Base-by-base conservation (phyloP, 176 grass and related monocot species). In the Phoenix dactylifera region DNA sequence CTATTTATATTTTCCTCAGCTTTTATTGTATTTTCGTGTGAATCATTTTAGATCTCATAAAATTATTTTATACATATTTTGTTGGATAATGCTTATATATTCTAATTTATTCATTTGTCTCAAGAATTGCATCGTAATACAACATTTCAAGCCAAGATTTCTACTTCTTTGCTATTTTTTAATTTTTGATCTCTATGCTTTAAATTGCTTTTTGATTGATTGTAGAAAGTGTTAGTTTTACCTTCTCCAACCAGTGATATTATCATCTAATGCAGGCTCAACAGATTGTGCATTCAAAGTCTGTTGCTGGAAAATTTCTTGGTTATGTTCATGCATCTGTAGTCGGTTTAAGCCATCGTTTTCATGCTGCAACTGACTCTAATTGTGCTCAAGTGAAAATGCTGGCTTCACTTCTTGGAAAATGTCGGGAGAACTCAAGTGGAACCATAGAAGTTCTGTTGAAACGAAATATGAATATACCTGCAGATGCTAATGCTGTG, bases 401-500 rank as follows among this genome's bases (percentile, higher is more conserved):
- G 6, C 62, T 95, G 54, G 77, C 82, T 62, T 49, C 50, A 86
- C 63, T 89, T 75, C 77, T 95, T 69, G 76, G 85, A 78, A 86
- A 65, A 75, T 89, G 85, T 51, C 48, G 1, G 54, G 76, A 62
- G 73, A 89, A 89, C 70, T 67, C 81, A 59, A 66, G 71, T 63
- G 85, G 76, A 73, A 83, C 79, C 52, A 64, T 70, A 39, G 90
- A 95, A 86, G 90, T 89, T 51, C 75, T 95, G 16, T 77, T 95
- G 76, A 86, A 86, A 69, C 79, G 90, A 63, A 89, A 63, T 67
- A 69, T 59, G 51, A 86, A 86, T 73, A 80, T 95, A 89, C 66
- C 73, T 65, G 90, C 82, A 67, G 90, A 95, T 95, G 82, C 82
- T 80, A 95, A 95, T 64, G 82, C 82, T 67, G 79, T 95, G 20